Evolutionary conservation across 768 basidiomycete species (phyloP).

Genomic region (Filobasidium wieringae): DNA sequence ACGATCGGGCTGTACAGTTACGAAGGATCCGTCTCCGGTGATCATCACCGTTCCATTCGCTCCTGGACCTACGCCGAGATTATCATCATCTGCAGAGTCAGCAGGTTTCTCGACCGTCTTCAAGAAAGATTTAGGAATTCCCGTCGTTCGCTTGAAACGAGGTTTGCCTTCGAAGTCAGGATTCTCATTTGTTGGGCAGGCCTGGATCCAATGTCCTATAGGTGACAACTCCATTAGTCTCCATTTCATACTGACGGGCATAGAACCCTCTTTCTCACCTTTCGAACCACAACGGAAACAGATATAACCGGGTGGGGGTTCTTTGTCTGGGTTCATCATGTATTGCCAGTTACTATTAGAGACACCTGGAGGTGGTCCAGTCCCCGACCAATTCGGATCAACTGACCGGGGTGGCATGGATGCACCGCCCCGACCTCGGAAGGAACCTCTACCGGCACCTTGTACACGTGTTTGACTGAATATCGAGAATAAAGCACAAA

Average conservation of each 20-base stretch:
- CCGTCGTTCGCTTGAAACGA: conserved; percentile 92
- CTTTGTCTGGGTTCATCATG: conserved; percentile 48
- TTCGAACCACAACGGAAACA: conserved; percentile 98
- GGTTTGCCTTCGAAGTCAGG: conserved; percentile 88
- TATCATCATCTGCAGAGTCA: conserved; percentile 18
- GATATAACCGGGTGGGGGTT: conserved; percentile 87
- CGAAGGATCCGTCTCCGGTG: conserved; percentile 95
- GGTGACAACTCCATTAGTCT: conserved; percentile 5
- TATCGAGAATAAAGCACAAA: too few species aligned
- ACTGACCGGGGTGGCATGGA: conserved; percentile 49
- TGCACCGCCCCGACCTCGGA: conserved; percentile 27
- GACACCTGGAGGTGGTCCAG: conserved; percentile 35
- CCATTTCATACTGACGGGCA: background rate
- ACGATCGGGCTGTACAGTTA: conserved; percentile 93
- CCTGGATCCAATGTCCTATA: conserved; percentile 97
- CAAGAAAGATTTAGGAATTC: conserved; percentile 93
- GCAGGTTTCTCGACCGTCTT: conserved; percentile 78
- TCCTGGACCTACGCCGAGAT: conserved; percentile 15
- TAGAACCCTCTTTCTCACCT: conserved; percentile 44
- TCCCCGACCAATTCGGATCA: conserved; percentile 40
- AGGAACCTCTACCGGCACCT: conserved; percentile 12
- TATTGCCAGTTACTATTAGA: conserved; percentile 45
- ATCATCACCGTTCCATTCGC: conserved; percentile 83
- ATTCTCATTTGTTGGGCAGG: conserved; percentile 94
- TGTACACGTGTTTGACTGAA: conserved; percentile 15